A percentile compares a stretch with the other conserved stretches of the same genome.
Evolutionary conservation across 1,284 basidiomycete species (phyloP).

Genomic region (Chondrostereum purpureum): DNA sequence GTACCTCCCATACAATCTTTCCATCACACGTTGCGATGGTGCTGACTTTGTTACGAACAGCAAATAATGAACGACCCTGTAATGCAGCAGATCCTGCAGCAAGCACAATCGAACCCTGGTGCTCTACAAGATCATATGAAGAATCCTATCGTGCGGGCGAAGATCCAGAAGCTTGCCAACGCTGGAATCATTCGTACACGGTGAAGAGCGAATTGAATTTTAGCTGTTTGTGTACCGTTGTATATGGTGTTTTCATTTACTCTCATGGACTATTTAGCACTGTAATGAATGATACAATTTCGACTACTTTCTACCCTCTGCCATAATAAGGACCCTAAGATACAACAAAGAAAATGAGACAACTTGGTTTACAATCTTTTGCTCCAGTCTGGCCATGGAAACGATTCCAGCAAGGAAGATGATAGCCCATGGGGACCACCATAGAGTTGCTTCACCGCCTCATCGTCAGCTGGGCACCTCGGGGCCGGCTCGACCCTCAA

Average conservation of each 20-base stretch:
- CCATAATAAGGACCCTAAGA: not conserved
- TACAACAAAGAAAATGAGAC: too few species aligned
- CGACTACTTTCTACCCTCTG: too few species aligned
- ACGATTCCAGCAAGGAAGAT: not conserved
- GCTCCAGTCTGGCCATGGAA: not conserved
- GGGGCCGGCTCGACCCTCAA: not conserved
- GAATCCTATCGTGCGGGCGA: conserved; percentile 79
- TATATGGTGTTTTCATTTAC: too few species aligned
- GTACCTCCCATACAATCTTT: conserved; percentile 28
- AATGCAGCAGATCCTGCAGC: conserved; percentile 92
- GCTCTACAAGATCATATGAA: conserved; percentile 97
- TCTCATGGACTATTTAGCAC: too few species aligned
- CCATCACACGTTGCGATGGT: too few species aligned
- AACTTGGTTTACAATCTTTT: not conserved
- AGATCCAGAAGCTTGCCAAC: conserved; percentile 90
- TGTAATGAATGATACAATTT: too few species aligned
- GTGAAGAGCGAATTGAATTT: too few species aligned
- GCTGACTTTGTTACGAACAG: too few species aligned
- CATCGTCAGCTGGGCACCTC: not conserved
- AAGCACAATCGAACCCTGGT: conserved; percentile 86
- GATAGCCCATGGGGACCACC: not conserved
- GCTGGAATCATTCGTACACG: conserved; percentile 87
- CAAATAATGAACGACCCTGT: conserved; percentile 81
- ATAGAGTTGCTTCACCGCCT: not conserved
- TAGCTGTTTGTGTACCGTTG: too few species aligned